Evolutionary conservation across 2,329 filamentous ascomycete species (phyloP), one percentile per base, ranked within the genome.

Genomic region (Colletotrichum sp.): DNA sequence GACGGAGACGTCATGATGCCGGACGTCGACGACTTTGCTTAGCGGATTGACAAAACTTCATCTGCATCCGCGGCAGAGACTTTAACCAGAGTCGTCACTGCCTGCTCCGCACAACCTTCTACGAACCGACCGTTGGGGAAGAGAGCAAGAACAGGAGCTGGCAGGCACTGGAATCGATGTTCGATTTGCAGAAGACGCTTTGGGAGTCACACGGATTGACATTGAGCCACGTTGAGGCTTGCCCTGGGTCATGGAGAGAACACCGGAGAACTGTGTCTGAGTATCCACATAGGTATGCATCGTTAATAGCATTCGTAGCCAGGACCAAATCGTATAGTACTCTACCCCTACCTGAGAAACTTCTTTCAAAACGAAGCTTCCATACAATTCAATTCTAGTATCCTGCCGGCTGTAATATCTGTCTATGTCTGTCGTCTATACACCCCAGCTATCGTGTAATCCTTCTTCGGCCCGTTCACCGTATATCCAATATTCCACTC

Each of bases 401-500:
- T 8, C 5, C 29, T 29, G 6, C 16, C 57, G 29, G 25, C 6
- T 12, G 19, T 32, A 8, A 29, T 5, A 49, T 62, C 57, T 19
- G 13, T 19, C 39, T 36, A 44, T 7, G 13, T 61, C 25, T 80
- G 84, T 70, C 90, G 83, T 59, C 79, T 88, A 81, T 93, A 93
- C 1, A 81, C 82, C 3, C 90, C 91, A 11, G 85, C 82, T 69
- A 93, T 92, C 0, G 86, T 90, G 80, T 96, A 96, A 80, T 95
- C 92, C 84, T 96, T 96, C 82, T 92, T 92, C 3, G 94, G 94
- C 0, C 94, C 94, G 30, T 89, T 91, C 3, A 95, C 94, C 2
- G 87, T 88, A 79, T 95, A 95, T 69, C 86, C 89, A 61, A 94
- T 86, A 34, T 83, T 88, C 90, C 93, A 95, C 30, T 87, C 83